Evolutionary conservation across 2,329 filamentous ascomycete species (phyloP), one percentile per base, ranked within the genome.

Genomic region (Penicillium sp.): DNA sequence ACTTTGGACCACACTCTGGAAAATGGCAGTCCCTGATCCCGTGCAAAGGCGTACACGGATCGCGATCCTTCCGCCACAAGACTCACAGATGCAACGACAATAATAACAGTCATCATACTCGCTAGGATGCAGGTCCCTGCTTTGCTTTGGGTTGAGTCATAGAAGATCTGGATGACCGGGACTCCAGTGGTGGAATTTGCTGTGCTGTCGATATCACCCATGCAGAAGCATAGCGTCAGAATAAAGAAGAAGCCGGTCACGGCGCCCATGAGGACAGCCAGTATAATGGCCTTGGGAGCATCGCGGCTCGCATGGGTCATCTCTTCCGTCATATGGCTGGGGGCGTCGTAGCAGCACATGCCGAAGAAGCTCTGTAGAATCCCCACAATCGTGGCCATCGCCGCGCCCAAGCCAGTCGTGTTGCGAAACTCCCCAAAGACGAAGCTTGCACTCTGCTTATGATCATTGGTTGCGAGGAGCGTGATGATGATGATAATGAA

Each of bases 381-480:
- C 1, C 82, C 82, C 21, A 85, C 68, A 21, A 84, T 78, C 0
- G 80, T 78, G 3, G 79, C 75, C 69, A 83, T 84, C 0, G 76
- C 71, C 9, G 73, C 67, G 10, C 74, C 75, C 63, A 82, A 83
- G 2, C 83, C 83, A 0, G 81, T 83, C 44, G 77, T 75, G 56
- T 84, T 84, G 55, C 83, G 78, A 55, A 85, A 84, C n/a, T 81
- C 77, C 19, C 66, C 63, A 63, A 85, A 85, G 10, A 85, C 83
- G 59, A 85, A 85, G 25, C 73, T 74, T 3, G 82, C 75, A 0
- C 77, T 69, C 58, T 83, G 80, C 61, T 84, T 84, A 61, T 83
- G 72, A 35, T 80, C 75, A 58, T 84, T 84, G 13, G 73, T 78
- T 2, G 80, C 80, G 3, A 85, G 72, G 21, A 85, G 79, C 0